These are phyloP conservation scores for Hansenula sp. DNA, from an alignment of 1,139 yeast species.

Conservation along the genomic window DNA sequence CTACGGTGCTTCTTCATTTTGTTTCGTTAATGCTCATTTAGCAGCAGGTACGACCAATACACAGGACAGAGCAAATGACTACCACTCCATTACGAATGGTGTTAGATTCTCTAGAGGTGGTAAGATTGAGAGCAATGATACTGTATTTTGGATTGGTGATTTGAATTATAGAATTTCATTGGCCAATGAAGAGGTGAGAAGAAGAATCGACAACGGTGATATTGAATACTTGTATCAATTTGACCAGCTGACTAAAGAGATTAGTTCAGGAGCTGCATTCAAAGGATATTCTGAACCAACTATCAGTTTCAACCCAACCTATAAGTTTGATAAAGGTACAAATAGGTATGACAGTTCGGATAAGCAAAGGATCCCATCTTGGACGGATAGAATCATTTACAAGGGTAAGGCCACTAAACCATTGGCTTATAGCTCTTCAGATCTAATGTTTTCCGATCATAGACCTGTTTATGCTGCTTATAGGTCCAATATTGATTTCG, in stretches of 20 bases:
- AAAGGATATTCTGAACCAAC: slow-evolving; percentile 75
- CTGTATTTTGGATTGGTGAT: slow-evolving; percentile 92
- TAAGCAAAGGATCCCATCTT: slow-evolving; percentile 90
- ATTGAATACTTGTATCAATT: slow-evolving; percentile 52
- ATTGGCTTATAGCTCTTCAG: slow-evolving; percentile 54
- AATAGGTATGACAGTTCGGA: slow-evolving; percentile 79
- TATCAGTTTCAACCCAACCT: slow-evolving; percentile 81
- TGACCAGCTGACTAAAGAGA: slow-evolving; percentile 78
- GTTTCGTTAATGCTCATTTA: slow-evolving; percentile 82
- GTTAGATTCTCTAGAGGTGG: slow-evolving; percentile 47
- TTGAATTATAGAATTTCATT: slow-evolving; percentile 79
- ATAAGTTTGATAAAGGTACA: slow-evolving; percentile 86
- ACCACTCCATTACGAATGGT: slow-evolving; percentile 51
- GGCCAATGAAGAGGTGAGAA: slow-evolving; percentile 64
- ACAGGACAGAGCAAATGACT: slow-evolving; percentile 82
- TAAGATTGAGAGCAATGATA: slow-evolving; percentile 67
- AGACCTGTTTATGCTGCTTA: slow-evolving; percentile 86
- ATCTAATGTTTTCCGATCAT: slow-evolving; percentile 77
- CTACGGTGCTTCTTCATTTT: slow-evolving; percentile 68
- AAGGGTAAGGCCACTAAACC: slow-evolving; percentile 52
- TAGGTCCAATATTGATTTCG: slow-evolving; percentile 55
- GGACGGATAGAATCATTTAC: slow-evolving; percentile 89
- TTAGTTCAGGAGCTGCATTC: slow-evolving; percentile 67
- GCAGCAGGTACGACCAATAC: slow-evolving; percentile 86
- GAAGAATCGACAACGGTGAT: slow-evolving; percentile 42